These are phyloP conservation scores for Firmiana major DNA, from an alignment of 345 rosid genomes.

Conservation along the genomic window DNA sequence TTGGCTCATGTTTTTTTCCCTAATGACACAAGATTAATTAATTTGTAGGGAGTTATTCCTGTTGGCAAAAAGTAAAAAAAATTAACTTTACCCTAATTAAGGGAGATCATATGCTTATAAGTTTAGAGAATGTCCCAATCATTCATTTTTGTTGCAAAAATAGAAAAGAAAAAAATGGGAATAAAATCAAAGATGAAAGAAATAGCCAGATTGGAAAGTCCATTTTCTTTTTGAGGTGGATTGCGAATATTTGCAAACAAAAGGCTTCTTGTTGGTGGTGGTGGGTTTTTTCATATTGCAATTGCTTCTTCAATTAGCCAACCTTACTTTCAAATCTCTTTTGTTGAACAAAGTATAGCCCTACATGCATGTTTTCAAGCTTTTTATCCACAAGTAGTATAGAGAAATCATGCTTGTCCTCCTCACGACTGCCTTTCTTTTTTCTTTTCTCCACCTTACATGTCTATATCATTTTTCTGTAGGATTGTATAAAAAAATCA, in stretches of 20 bases:
- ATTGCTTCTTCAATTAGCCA: constrained; percentile 20
- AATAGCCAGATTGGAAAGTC: not conserved
- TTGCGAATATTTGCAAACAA: not conserved
- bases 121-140: too few relatives aligned
- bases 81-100: too few relatives aligned
- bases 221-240: not conserved
- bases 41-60: not conserved
- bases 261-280: not conserved
- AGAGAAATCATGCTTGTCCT: constrained; percentile 1
- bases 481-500: not conserved
- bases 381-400: constrained; percentile 12
- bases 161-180: not conserved
- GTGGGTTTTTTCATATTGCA: not conserved
- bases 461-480: constrained; percentile 10
- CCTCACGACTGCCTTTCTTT: not conserved
- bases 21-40: not conserved
- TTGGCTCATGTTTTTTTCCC: not conserved
- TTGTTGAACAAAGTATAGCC: constrained; percentile 13
- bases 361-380: constrained; percentile 20
- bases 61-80: not conserved
- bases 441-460: not conserved
- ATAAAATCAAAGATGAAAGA: not conserved
- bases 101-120: too few relatives aligned
- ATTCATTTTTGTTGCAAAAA: not conserved
- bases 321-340: constrained; percentile 11